A percentile compares a stretch with the other conserved stretches of the same genome.
These are phyloP conservation scores for Flueggea neowawraea DNA, from an alignment of 441 rosid species.

Conservation along the genomic window DNA sequence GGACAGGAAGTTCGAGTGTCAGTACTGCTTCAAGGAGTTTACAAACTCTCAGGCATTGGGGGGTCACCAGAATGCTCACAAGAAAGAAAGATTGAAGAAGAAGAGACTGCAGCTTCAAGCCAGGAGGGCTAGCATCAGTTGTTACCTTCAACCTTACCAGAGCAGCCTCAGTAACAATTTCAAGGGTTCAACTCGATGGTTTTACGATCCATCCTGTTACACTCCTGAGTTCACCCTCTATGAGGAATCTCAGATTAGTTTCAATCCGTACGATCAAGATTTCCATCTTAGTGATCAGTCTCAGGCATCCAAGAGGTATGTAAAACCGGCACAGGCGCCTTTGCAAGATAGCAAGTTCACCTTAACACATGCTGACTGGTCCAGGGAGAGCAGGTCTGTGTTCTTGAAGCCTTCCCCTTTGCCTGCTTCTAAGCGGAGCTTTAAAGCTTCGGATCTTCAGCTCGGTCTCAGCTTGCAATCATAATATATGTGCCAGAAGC, in stretches of 20 bases:
- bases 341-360: constrained; percentile 33
- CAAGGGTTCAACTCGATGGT: constrained; percentile 34
- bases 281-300: constrained; percentile 13
- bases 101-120: constrained; percentile 93
- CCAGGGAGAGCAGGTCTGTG: constrained; percentile 21
- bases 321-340: constrained; percentile 34
- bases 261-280: constrained; percentile 37
- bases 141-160: constrained; percentile 66
- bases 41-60: constrained; percentile 95
- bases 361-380: constrained; percentile 22
- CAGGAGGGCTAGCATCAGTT: constrained; percentile 68
- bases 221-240: constrained; percentile 39
- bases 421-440: constrained; percentile 41
- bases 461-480: constrained; percentile 51
- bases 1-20: constrained; percentile 79
- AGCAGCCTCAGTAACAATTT: constrained; percentile 27
- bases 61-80: constrained; percentile 98
- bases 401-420: constrained; percentile 28
- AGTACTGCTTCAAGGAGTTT: constrained; percentile 85
- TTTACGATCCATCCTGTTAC: constrained; percentile 36
- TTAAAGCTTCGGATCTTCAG: constrained; percentile 69
- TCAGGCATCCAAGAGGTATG: constrained; percentile 24
- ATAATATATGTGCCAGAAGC: constrained; percentile 1
- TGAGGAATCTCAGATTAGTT: constrained; percentile 71
- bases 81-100: constrained; percentile 89